Evolutionary conservation across 352 stramenopile species (phyloP).

Genomic region (Aphanomyces cochlioides): DNA sequence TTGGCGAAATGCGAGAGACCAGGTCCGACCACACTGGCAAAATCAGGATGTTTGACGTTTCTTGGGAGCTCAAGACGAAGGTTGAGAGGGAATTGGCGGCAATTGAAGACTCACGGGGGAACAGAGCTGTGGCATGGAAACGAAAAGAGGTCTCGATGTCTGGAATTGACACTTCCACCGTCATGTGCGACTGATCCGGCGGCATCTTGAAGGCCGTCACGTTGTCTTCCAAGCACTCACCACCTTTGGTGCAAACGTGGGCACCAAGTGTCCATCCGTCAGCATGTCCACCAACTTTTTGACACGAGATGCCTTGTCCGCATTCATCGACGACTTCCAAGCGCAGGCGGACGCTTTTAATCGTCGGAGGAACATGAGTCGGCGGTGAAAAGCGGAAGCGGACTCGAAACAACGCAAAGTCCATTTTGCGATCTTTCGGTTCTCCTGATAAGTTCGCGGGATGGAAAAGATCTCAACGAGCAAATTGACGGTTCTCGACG

Average conservation of each 20-base stretch:
- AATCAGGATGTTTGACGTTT: neutral
- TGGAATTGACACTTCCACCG: neutral
- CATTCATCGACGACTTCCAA: slow-evolving; percentile 22
- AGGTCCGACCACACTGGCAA: neutral
- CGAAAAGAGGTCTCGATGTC: neutral
- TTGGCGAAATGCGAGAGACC: neutral
- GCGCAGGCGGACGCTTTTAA: neutral
- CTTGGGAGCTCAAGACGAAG: neutral
- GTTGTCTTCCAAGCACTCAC: no score
- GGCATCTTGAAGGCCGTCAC: neutral
- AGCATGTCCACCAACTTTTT: no score
- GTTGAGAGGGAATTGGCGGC: neutral
- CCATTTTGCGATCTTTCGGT: neutral
- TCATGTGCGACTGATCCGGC: neutral
- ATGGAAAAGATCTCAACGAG: neutral
- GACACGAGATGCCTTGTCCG: slow-evolving; percentile 3
- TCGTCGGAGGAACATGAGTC: neutral
- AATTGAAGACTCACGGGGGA: neutral
- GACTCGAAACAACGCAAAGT: slow-evolving; percentile 7
- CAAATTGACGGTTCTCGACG: slow-evolving; percentile 35
- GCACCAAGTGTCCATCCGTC: no score
- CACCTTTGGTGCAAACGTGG: no score
- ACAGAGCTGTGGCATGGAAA: neutral
- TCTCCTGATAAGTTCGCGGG: neutral
- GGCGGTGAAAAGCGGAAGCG: slow-evolving; percentile 23